Evolutionary conservation across 2,329 filamentous ascomycete species (phyloP), one percentile per base, ranked within the genome.

Genomic region (Aureobasidium pullulans): DNA sequence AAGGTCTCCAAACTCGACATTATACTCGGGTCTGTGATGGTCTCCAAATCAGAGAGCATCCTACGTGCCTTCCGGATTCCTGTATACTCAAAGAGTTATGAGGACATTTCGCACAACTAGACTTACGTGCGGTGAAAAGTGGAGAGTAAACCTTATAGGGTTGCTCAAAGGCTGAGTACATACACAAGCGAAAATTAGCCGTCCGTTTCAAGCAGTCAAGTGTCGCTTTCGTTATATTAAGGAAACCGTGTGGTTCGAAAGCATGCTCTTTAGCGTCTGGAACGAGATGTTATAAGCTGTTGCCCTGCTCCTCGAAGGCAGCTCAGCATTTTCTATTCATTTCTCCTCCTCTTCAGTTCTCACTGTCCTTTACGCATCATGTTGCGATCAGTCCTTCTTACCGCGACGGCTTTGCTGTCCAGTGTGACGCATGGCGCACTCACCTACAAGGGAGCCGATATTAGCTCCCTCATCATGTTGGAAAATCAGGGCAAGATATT

Each of bases 391-490:
- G 16, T 32, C 8, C 42, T 57, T 6, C 19, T 57, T 29, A 11
- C 53, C 8, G 34, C 43, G 34, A 31, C 42, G 11, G 42, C 42
- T 31, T 23, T 49, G 15, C 37, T 58, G 54, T 48, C 54, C 4
- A 49, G 34, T n/a, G 44, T 64, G 11, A 50, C 60, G 11, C 36
- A 34, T 19, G 64, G 62, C 28, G 60, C 63, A 9, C 60, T 67
- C 13, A 64, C 64, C 1, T 72, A 68, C 62, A 70, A 72, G 62
- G 72, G 73, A 42, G 70, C 73, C 57, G 73, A 75, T 60, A 67
- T 73, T 47, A 70, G 67, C 39, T 74, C 71, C 1, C 64, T 73
- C 2, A 63, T 68, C 8, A 67, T 68, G 34, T 65, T 74, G 40
- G 71, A 73, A 64, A 65, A 66, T 29, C 64, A 64, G 7, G 71